Evolutionary conservation across 768 basidiomycete genomes (phyloP).

Genomic region (Neoboletus brunneissimus): DNA sequence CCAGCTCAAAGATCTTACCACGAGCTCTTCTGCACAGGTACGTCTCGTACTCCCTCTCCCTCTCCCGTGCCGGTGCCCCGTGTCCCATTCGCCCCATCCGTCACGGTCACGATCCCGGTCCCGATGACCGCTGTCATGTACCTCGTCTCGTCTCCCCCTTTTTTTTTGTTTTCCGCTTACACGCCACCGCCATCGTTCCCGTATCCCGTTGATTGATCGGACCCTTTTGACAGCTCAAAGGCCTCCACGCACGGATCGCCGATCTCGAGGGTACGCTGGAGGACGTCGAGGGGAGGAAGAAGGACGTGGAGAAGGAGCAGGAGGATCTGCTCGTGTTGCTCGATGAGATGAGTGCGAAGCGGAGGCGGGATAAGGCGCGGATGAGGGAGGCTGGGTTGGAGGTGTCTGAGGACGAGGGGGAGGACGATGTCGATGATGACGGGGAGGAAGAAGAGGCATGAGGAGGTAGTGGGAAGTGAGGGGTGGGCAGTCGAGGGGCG

Average conservation of each 20-base stretch:
- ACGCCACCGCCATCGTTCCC: too few relatives aligned
- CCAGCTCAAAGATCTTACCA: constrained; percentile 46
- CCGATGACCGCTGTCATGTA: too few relatives aligned
- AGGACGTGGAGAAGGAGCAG: constrained; percentile 92
- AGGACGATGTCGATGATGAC: constrained; percentile 59
- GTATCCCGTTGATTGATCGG: too few relatives aligned
- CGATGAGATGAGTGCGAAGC: constrained; percentile 87
- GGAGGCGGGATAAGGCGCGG: constrained; percentile 76
- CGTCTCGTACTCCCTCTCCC: background rate
- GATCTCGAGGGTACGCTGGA: constrained; percentile 47
- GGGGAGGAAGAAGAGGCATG: constrained; percentile 19
- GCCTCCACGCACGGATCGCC: constrained; percentile 46
- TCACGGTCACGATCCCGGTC: too few relatives aligned
- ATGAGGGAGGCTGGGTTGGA: constrained; percentile 76
- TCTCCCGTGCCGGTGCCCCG: too few relatives aligned
- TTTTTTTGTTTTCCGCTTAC: too few relatives aligned
- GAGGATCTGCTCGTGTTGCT: constrained; percentile 92
- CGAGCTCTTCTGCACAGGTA: constrained; percentile 41
- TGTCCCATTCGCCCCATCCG: too few relatives aligned
- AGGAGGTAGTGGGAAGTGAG: background rate
- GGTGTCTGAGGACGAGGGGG: constrained; percentile 91
- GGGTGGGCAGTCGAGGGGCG: background rate
- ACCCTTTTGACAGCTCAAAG: constrained; percentile 35
- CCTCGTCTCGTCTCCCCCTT: too few relatives aligned
- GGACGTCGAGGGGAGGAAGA: constrained; percentile 59